These are phyloP conservation scores for Chernovozyma aurita DNA, from an alignment of 1,139 yeast genomes.

Conservation along the genomic window DNA sequence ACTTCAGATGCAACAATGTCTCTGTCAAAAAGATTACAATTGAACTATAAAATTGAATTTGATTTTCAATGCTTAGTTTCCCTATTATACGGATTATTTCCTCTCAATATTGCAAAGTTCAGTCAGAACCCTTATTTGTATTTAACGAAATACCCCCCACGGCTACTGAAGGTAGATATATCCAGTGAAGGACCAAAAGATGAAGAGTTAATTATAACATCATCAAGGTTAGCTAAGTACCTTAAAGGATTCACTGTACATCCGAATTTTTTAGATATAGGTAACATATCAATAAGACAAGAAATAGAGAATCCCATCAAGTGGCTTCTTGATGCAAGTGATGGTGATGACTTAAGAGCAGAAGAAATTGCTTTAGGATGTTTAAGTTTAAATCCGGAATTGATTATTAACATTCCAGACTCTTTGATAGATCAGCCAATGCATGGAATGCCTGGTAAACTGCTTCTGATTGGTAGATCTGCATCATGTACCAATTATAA, in stretches of 20 bases:
- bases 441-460: conserved; percentile 1
- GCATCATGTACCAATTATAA: conserved; percentile 1
- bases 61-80: conserved; percentile 29
- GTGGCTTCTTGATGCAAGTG: conserved; percentile 26
- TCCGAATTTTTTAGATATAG: conserved; percentile 38
- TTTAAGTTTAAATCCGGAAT: conserved; percentile 25
- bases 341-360: conserved; percentile 17
- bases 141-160: conserved; percentile 11
- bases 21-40: not conserved
- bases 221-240: conserved; percentile 3
- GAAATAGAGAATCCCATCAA: conserved; percentile 38
- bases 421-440: conserved; percentile 6
- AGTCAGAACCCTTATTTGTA: conserved; percentile 33
- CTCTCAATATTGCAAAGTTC: conserved; percentile 46
- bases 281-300: conserved; percentile 24
- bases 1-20: not conserved
- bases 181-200: conserved; percentile 1
- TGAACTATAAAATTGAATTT: conserved; percentile 13
- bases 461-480: conserved; percentile 2
- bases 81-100: conserved; percentile 59
- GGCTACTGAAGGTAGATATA: conserved; percentile 8
- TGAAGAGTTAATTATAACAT: not conserved
- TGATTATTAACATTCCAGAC: conserved; percentile 13
- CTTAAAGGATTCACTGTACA: conserved; percentile 37
- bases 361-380: conserved; percentile 35